Base-by-base conservation (phyloP, 2,329 filamentous ascomycete genomes). In the Claviceps africana region DNA sequence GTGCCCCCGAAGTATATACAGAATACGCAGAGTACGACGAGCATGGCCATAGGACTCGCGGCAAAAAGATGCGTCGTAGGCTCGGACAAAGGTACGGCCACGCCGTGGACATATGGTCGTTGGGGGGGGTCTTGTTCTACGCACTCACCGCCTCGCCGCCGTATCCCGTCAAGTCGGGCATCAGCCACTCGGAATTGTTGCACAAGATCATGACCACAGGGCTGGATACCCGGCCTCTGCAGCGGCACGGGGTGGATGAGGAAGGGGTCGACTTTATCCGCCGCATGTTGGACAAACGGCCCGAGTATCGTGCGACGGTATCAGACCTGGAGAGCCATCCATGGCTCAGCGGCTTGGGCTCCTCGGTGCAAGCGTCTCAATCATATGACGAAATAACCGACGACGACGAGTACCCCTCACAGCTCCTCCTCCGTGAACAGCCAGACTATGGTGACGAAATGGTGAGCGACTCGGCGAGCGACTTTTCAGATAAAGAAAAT, bases 21-120 rank as follows among this genome's bases (percentile, higher is more conserved):
- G 81, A 83, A 54, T 85, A 78, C 59, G 66, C 69, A 25, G 77
- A 83, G 56, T 83, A 83, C 48, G 85, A 94, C 60, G 83, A 86
- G 59, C 73, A 81, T 48, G 82, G 79, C n/a, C 77, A 82, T 54
- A 73, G 82, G 39, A 76, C 75, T 39, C 74, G 76, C 33, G 76
- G 81, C n/a, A 77, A 77, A 53, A 84, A 82, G 58, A 76, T 81
- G 60, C 76, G 81, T 22, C 79, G 83, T 53, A 59, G 62, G 13
- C 66, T 69, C 57, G 77, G 68, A 51, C 79, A 82, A 61, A 82
- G 88, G 22, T 98, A 98, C 65, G 88, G 83, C 62, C 88, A 95
- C 56, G 88, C 89, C 1, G 87, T 97, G 33, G 93, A 98, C 64
- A 86, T 96, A 56, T 98, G 93, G 91, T 97, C 93, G 0, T 80